phyloP scores from a whole-genome alignment of 345 rosid genomes.

The Sisymbrium irio region DNA sequence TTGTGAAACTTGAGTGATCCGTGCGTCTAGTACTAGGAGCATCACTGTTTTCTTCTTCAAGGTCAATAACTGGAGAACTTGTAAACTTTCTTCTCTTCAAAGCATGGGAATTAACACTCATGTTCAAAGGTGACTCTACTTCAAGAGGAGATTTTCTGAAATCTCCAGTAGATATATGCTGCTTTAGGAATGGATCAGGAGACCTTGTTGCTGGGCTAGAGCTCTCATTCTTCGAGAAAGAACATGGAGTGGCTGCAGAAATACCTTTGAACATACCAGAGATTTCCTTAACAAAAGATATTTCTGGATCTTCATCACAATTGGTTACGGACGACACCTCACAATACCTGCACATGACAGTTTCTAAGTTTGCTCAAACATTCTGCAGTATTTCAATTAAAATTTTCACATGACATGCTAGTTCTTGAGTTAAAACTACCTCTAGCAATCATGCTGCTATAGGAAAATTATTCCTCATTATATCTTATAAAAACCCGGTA shows the following conservation, averaged over 20 bases:
- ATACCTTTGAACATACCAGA: conserved; percentile 35
- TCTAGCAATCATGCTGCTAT: background rate
- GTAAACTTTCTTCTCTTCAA: conserved; percentile 57
- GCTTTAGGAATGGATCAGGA: conserved; percentile 43
- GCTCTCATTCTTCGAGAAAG: conserved; percentile 47
- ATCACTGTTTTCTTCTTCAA: conserved; percentile 35
- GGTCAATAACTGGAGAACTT: conserved; percentile 44
- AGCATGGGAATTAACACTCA: conserved; percentile 68
- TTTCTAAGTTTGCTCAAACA: background rate
- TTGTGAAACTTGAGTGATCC: conserved; percentile 30
- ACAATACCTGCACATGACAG: conserved; percentile 48
- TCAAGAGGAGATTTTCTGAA: conserved; percentile 37
- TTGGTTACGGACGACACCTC: conserved; percentile 38
- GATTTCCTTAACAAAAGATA: conserved; percentile 55
- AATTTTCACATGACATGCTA: conserved; percentile 16
- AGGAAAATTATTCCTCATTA: background rate
- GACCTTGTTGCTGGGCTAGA: conserved; percentile 44
- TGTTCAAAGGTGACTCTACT: conserved; percentile 50
- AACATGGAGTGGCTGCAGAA: conserved; percentile 47
- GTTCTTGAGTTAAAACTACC: conserved; percentile 12
- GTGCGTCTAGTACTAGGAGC: conserved; percentile 19
- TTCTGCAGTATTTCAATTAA: background rate
- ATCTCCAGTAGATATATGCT: conserved; percentile 38
- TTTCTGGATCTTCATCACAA: conserved; percentile 52
- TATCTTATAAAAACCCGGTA: background rate